A percentile compares a stretch with the other conserved stretches of the same genome.
phyloP scores from a whole-genome alignment of 441 rosid species.

The Erodium trifolium region DNA sequence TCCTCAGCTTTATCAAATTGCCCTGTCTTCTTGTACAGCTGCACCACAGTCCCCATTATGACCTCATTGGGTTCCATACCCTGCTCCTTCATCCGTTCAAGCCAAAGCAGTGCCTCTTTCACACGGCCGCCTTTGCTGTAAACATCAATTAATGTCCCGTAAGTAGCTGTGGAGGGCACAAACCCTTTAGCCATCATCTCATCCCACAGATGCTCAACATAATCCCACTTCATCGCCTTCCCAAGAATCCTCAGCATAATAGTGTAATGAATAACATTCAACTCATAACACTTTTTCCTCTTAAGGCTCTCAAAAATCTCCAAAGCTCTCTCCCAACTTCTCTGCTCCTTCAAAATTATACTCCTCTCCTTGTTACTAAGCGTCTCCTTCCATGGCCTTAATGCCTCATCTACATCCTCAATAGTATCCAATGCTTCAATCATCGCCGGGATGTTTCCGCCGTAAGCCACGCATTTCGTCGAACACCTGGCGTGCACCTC shows the following conservation, averaged over 20 bases:
- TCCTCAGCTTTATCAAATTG: slow-evolving; percentile 2
- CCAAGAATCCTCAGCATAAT: slow-evolving; percentile 6
- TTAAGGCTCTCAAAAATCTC: slow-evolving; percentile 5
- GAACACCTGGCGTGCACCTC: slow-evolving; percentile 8
- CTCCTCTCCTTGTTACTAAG: neutral
- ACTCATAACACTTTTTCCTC: neutral
- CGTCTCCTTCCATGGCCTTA: neutral
- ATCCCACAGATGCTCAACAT: neutral
- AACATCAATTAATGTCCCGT: slow-evolving; percentile 4
- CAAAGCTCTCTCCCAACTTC: neutral
- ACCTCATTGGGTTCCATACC: slow-evolving; percentile 2
- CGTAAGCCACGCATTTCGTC: slow-evolving; percentile 5
- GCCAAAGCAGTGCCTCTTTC: neutral
- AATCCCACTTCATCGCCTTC: neutral
- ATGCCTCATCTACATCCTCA: neutral
- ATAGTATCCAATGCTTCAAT: slow-evolving; percentile 1
- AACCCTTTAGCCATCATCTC: slow-evolving; percentile 5
- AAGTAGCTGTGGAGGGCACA: neutral
- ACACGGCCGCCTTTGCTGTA: neutral
- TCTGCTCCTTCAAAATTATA: slow-evolving; percentile 7
- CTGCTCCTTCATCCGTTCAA: neutral
- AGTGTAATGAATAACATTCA: slow-evolving; percentile 4
- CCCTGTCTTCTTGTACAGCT: slow-evolving; percentile 2
- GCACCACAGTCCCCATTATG: slow-evolving; percentile 2
- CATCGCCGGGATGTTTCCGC: neutral